These are phyloP conservation scores for Didymella pinodella DNA, from an alignment of 2,329 filamentous ascomycete species.

Conservation along the genomic window DNA sequence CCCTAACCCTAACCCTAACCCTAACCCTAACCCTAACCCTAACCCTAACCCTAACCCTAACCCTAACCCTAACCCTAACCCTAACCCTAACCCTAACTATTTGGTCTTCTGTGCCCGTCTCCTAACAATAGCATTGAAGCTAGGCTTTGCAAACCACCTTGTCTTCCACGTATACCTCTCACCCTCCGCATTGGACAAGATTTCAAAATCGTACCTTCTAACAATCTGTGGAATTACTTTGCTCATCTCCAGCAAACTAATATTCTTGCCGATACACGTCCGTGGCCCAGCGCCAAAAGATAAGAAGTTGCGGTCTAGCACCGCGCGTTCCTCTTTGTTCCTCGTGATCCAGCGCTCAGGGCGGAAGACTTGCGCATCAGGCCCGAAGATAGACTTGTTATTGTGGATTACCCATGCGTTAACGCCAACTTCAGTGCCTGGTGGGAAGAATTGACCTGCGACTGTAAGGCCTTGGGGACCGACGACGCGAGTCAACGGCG, in stretches of 20 bases:
- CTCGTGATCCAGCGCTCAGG: constrained; percentile 55
- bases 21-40: too few relatives aligned
- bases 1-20: too few relatives aligned
- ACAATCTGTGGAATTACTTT: constrained; percentile 35
- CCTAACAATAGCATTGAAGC: too few relatives aligned
- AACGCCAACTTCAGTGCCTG: constrained; percentile 54
- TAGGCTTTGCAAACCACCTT: constrained; percentile 19
- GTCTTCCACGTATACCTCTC: constrained; percentile 16
- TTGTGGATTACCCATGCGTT: constrained; percentile 57
- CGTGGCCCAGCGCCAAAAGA: constrained; percentile 33
- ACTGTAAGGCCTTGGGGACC: constrained; percentile 37
- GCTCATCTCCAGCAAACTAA: constrained; percentile 33
- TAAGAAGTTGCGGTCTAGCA: constrained; percentile 24
- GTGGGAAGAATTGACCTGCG: constrained; percentile 53
- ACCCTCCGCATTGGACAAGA: constrained; percentile 7
- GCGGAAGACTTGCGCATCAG: constrained; percentile 49
- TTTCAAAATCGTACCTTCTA: constrained; percentile 26
- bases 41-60: too few relatives aligned
- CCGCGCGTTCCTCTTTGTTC: constrained; percentile 10
- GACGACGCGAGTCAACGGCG: constrained; percentile 51
- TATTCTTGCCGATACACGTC: constrained; percentile 37
- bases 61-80: too few relatives aligned
- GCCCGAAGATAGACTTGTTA: constrained; percentile 51
- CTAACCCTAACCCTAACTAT: too few relatives aligned
- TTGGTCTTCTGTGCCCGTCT: too few relatives aligned